Base-by-base conservation (phyloP, 257 asterid genomes). In the Penstemon eatonii region DNA sequence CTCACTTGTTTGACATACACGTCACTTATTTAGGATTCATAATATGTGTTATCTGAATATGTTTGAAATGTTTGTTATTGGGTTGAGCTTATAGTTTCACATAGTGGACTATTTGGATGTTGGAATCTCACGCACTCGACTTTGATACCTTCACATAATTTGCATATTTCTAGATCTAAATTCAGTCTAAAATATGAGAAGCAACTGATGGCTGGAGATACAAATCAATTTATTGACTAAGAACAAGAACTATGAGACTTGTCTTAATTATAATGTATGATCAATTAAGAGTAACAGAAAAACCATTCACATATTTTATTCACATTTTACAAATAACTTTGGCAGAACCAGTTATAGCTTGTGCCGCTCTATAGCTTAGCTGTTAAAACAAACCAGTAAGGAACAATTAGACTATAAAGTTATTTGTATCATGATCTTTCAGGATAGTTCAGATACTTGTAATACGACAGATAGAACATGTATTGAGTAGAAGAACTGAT, bases 1-100 rank as follows among this genome's bases (percentile, higher is more conserved):
- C 71, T 76, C 40, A 37, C 65, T 72, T 73, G 42, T 67, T 51
- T 49, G 65, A 52, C 78, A 76, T 66, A 39, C 59, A 47, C 15
- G 54, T 40, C 38, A 37, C 56, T 18, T 44, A 62, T 38, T 57
- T 39, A 33, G 9, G 45, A n/a, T 46, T 73, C 45, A 12, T 52
- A 37, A 36, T 7, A 13, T 51, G 36, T 7, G 43, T 43, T 65
- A 52, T 36, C 36, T 12, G 39, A 13, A 65, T 44, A 5, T 60
- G 50, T 50, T 70, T 65, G 56, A 65, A 73, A 53, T 65, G 61
- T 39, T 37, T 33, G 63, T 53, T 37, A 8, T 3, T 52, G 42
- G 44, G 70, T 19, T 37, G 51, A 46, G 51, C 51, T 7, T 46
- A 25, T 25, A 25, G 33, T 25, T 25, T 25, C 33, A 25, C 33